These are phyloP conservation scores for Ophiostoma quercus DNA, from an alignment of 2,329 filamentous ascomycete genomes.

Conservation along the genomic window DNA sequence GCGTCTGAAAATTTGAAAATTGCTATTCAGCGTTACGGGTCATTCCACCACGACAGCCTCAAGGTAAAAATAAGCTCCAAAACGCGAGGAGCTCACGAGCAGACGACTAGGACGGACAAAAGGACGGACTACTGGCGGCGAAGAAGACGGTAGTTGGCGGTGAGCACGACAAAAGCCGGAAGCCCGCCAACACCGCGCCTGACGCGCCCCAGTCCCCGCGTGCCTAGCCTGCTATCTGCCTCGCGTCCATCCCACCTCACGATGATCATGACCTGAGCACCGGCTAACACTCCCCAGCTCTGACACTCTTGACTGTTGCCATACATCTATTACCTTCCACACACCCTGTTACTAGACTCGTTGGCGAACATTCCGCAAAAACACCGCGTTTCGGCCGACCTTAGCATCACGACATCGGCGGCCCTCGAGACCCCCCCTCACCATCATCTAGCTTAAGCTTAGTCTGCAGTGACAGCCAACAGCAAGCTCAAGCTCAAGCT, in stretches of 20 bases:
- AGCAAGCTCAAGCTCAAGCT: not conserved
- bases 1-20: not conserved
- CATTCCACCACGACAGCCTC: slow-evolving; percentile 14
- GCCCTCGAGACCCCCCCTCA: not conserved
- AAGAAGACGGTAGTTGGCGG: not conserved
- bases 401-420: slow-evolving; percentile 6
- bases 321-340: not conserved
- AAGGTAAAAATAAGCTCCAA: slow-evolving; percentile 14
- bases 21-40: slow-evolving; percentile 11
- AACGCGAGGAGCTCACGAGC: not conserved
- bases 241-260: slow-evolving; percentile 11
- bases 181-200: not conserved
- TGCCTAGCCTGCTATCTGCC: not conserved
- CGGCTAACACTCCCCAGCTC: not conserved
- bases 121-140: not conserved
- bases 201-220: slow-evolving; percentile 8
- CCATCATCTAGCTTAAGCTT: not conserved
- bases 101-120: not conserved
- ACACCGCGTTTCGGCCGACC: not conserved
- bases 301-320: not conserved
- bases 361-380: not conserved
- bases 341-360: not conserved
- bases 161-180: not conserved
- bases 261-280: not conserved
- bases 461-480: not conserved